Percentiles rank a stretch among this genome's conserved stretches.
phyloP scores from a whole-genome alignment of 2,329 filamentous ascomycete genomes.

The Helotiales sp. region DNA sequence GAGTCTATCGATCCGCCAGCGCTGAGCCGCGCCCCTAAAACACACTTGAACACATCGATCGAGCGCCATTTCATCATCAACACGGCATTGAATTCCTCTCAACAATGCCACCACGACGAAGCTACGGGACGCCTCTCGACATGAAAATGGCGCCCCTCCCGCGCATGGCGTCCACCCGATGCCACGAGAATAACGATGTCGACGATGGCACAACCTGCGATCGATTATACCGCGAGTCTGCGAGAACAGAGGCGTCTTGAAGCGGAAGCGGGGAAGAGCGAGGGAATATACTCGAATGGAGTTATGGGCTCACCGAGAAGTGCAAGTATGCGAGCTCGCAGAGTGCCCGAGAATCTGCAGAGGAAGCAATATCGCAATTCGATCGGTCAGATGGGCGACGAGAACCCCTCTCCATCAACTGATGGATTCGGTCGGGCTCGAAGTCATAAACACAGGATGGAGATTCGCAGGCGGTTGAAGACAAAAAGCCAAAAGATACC shows the following conservation, averaged over 20 bases:
- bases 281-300: background rate
- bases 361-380: background rate
- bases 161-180: no score
- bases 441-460: conserved; percentile 1
- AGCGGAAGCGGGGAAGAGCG: background rate
- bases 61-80: no score
- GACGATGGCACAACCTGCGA: no score
- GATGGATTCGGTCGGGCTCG: background rate
- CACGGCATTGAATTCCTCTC: no score
- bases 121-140: no score
- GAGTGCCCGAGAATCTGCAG: background rate
- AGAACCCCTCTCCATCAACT: background rate
- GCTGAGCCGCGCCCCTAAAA: no score
- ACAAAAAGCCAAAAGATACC: conserved; percentile 6
- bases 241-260: background rate
- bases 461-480: conserved; percentile 6
- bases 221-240: background rate
- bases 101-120: no score
- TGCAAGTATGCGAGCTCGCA: background rate
- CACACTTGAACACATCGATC: no score
- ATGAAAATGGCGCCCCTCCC: no score
- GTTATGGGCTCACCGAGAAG: background rate
- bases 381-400: background rate
- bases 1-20: no score
- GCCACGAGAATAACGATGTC: no score